Conservation (phyloP, 257 asterid genomes). For the Nicotiana otophora region DNA sequence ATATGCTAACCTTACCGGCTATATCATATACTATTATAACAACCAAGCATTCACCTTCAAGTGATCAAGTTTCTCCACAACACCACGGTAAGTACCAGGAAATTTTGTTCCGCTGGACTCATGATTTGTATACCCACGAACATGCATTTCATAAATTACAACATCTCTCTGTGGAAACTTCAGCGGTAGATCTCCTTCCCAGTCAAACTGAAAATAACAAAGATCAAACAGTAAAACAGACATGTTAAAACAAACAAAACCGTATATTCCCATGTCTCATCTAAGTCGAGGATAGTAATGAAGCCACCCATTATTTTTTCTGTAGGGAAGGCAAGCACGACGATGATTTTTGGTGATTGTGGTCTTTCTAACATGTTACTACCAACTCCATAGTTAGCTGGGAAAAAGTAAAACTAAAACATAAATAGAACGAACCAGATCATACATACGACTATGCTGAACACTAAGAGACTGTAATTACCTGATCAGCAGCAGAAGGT, state of each 20-base stretch:
- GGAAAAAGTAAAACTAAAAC: neutral
- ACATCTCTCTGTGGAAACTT: slow-evolving; percentile 65
- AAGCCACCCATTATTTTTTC: neutral
- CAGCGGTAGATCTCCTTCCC: slow-evolving; percentile 96
- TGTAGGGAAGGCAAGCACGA: neutral
- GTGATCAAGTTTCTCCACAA: slow-evolving; percentile 90
- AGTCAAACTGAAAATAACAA: slow-evolving; percentile 62
- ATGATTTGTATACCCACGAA: slow-evolving; percentile 91
- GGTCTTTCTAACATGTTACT: neutral
- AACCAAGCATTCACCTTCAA: slow-evolving; percentile 53
- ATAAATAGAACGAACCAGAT: neutral
- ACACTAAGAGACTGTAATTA: neutral
- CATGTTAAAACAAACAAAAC: neutral
- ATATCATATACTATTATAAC: slow-evolving; percentile 10
- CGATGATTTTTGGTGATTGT: neutral
- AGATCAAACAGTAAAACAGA: slow-evolving; percentile 13
- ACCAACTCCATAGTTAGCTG: neutral
- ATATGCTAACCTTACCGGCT: neutral
- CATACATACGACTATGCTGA: neutral
- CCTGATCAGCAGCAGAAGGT: slow-evolving; percentile 43
- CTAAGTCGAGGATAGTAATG: neutral
- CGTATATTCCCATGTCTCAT: neutral
- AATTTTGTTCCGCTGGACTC: slow-evolving; percentile 67
- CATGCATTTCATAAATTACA: slow-evolving; percentile 89
- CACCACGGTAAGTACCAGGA: slow-evolving; percentile 89